Evolutionary conservation across 495 filamentous ascomycete species (phyloP), one percentile per base, ranked within the genome.

Genomic region (Penicillium canariense): DNA sequence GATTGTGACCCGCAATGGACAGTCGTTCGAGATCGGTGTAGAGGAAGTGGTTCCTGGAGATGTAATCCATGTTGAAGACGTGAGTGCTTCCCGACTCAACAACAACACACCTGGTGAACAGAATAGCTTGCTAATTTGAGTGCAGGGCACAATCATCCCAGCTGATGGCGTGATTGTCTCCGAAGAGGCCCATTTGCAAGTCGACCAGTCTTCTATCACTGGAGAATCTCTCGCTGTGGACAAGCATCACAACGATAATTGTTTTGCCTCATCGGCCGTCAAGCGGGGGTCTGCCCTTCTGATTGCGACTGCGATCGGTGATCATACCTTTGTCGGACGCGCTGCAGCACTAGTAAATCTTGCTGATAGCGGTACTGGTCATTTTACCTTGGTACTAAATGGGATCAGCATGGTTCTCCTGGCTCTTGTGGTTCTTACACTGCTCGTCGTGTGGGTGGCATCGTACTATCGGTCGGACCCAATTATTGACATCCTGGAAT

Each of bases 151-250:
- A 53, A 94, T 96, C 57, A 84, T 96, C 68, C 87, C 90, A 45
- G 91, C 90, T 60, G 91, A 96, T 69, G 91, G 91, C 52, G 85
- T 85, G 48, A 83, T 96, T 64, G 81, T 92, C 54, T 88, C 87
- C 65, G 84, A 88, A 39, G 82, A 85, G 62, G 84, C 87, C 51
- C 87, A 87, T 77, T 82, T 96, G 47, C 90, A 95, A 68, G 85
- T 96, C 55, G 91, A 96, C 72, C 91, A 96, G 75, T 96, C 91
- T 54, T 82, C 88, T 57, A 88, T 96, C 63, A 96, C 91, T 27
- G 91, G 91, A 55, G 91, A 96, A 75, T 96, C 91, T 62, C 84
- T 96, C 52, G 90, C 91, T 55, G 90, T 94, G 52, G 88, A 92
- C 71, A 96, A 93, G 76, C 82, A 86, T 70, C 84, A 86, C 69